Percentiles rank a stretch among this genome's conserved stretches.
Conservation (phyloP, 2,329 filamentous ascomycete genomes). For the Lachnellula subtilissima region DNA sequence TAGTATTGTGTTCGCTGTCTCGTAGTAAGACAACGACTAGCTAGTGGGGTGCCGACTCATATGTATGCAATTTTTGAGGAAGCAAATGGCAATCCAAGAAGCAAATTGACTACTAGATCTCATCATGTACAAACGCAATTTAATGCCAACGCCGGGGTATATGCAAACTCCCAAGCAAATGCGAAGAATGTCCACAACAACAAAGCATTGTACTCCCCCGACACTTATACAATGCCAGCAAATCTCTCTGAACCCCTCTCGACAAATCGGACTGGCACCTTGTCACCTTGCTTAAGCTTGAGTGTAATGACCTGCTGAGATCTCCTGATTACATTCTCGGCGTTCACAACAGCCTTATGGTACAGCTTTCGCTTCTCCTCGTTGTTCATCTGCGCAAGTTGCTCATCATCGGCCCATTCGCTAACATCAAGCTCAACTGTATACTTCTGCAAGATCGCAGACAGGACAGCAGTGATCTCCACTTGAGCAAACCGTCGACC, state of each 20-base stretch:
- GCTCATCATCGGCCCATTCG: conserved; percentile 26
- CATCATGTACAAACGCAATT: too few species aligned
- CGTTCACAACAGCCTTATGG: conserved; percentile 15
- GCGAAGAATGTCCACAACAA: too few species aligned
- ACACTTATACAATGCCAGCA: conserved; percentile 1
- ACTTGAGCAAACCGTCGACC: conserved; percentile 35
- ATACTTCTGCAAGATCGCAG: conserved; percentile 23
- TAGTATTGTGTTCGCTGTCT: too few species aligned
- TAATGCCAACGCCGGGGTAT: too few species aligned
- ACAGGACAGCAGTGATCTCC: conserved; percentile 31
- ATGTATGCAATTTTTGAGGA: too few species aligned
- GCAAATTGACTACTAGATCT: too few species aligned
- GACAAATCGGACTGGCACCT: conserved; percentile 23
- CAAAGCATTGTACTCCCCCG: too few species aligned
- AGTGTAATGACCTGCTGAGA: conserved; percentile 22
- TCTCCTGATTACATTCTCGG: conserved; percentile 15
- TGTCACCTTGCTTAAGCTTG: conserved; percentile 20
- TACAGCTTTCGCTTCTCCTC: conserved; percentile 22
- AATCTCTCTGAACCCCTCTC: conserved; percentile 27
- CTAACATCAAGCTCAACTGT: conserved; percentile 28
- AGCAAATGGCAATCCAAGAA: too few species aligned
- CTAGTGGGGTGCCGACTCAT: too few species aligned
- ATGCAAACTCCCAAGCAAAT: too few species aligned
- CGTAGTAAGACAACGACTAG: too few species aligned
- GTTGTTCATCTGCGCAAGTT: conserved; percentile 20